Evolutionary conservation across 2,329 filamentous ascomycete species (phyloP).

Genomic region (Whalleya microplaca): DNA sequence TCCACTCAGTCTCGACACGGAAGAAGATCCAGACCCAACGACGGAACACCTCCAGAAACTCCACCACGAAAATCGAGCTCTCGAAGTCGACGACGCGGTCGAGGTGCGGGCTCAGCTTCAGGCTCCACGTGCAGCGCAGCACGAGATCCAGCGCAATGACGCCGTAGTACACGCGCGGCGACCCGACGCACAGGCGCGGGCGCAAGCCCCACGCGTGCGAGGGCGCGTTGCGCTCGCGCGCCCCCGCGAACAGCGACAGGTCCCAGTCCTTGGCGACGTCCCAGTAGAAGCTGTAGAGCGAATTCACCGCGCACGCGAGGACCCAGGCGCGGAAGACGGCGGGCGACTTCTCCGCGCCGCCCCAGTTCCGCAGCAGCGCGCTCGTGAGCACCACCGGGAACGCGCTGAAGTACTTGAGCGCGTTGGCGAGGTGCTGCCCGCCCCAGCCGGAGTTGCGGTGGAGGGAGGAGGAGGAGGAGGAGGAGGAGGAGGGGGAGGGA

Average conservation of each 20-base stretch:
- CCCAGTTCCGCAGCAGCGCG: slow-evolving; percentile 70
- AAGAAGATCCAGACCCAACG: slow-evolving; percentile 98
- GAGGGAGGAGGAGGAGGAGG: too few relatives aligned
- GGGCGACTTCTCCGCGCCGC: slow-evolving; percentile 43
- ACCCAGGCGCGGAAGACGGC: slow-evolving; percentile 66
- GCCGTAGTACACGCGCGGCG: slow-evolving; percentile 76
- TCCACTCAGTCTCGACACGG: slow-evolving; percentile 91
- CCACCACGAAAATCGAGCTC: slow-evolving; percentile 83
- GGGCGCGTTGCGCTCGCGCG: slow-evolving; percentile 59
- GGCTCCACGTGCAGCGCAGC: slow-evolving; percentile 86
- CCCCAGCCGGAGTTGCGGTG: slow-evolving; percentile 68
- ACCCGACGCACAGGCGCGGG: slow-evolving; percentile 71
- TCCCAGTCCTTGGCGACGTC: slow-evolving; percentile 98
- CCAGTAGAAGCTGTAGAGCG: slow-evolving; percentile 97
- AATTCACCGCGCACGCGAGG: slow-evolving; percentile 77
- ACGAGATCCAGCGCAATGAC: slow-evolving; percentile 79
- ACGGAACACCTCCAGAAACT: slow-evolving; percentile 83
- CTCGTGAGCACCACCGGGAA: slow-evolving; percentile 89
- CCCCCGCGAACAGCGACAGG: slow-evolving; percentile 74
- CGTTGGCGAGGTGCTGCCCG: slow-evolving; percentile 89
- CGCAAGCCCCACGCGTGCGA: slow-evolving; percentile 76
- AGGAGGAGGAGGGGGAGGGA: too few relatives aligned
- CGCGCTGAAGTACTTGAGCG: slow-evolving; percentile 89
- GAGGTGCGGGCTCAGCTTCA: slow-evolving; percentile 82
- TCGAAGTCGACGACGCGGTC: slow-evolving; percentile 87